A percentile compares a stretch with the other conserved stretches of the same genome.
These are phyloP conservation scores for Dioscorea dumetorum DNA, from an alignment of 106 monocot species.

Conservation along the genomic window DNA sequence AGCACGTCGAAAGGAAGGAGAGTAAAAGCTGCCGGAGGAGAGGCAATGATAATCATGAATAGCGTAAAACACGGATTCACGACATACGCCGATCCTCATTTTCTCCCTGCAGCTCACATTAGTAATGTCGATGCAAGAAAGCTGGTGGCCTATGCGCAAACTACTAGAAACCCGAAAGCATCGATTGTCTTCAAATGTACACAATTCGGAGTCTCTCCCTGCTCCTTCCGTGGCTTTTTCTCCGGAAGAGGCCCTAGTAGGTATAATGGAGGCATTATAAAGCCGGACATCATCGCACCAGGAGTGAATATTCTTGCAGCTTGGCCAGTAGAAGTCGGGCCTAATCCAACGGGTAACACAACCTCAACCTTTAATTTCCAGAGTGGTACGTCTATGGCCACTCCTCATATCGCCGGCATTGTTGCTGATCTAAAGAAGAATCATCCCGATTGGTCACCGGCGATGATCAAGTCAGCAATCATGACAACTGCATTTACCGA, in stretches of 20 bases:
- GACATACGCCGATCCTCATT: neutral
- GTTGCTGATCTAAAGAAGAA: neutral
- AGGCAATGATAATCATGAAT: neutral
- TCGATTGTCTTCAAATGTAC: neutral
- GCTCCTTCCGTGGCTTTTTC: neutral
- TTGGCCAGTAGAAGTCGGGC: neutral
- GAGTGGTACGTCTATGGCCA: conserved; percentile 13
- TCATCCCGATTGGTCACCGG: conserved; percentile 7
- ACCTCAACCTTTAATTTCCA: conserved; percentile 10
- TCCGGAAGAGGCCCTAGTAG: neutral
- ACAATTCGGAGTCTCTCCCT: neutral
- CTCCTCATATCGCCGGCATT: conserved; percentile 1
- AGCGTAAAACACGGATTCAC: neutral
- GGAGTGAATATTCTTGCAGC: conserved; percentile 5
- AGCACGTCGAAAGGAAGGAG: neutral
- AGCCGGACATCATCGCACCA: conserved; percentile 5
- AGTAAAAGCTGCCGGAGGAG: conserved; percentile 4
- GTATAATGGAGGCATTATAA: neutral
- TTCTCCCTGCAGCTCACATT: neutral
- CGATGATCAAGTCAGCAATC: neutral
- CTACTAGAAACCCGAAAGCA: neutral
- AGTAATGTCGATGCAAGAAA: neutral
- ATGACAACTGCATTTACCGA: neutral
- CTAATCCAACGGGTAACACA: neutral
- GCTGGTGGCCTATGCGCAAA: neutral